These are phyloP conservation scores for Lachancea dasiensis DNA, from an alignment of 805 yeast species.

Conservation along the genomic window DNA sequence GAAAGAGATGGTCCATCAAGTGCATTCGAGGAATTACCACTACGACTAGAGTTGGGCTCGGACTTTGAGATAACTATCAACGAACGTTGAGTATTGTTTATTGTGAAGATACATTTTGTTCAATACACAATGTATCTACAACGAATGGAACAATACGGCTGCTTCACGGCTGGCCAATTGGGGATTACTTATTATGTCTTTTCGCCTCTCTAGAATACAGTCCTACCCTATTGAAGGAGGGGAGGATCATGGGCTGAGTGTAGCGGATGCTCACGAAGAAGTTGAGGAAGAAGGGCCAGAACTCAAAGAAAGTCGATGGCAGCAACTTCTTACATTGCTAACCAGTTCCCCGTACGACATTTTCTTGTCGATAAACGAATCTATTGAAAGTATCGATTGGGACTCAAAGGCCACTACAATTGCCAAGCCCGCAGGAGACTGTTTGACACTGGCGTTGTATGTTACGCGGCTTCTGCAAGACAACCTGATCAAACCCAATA, in stretches of 20 bases:
- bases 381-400: slow-evolving; percentile 27
- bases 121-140: neutral
- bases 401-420: slow-evolving; percentile 21
- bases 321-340: slow-evolving; percentile 8
- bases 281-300: slow-evolving; percentile 2
- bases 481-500: slow-evolving; percentile 25
- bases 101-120: too few species aligned
- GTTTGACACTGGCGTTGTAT: slow-evolving; percentile 18
- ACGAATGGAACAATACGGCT: neutral
- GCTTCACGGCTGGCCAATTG: too few species aligned
- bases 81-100: slow-evolving; percentile 7
- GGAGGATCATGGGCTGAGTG: neutral
- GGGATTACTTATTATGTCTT: slow-evolving; percentile 9
- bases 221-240: slow-evolving; percentile 9
- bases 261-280: neutral
- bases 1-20: slow-evolving; percentile 16
- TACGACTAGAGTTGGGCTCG: slow-evolving; percentile 9
- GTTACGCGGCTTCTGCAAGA: slow-evolving; percentile 26
- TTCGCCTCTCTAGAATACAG: slow-evolving; percentile 12
- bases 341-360: slow-evolving; percentile 23
- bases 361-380: slow-evolving; percentile 20
- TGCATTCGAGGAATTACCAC: neutral
- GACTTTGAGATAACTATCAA: slow-evolving; percentile 10
- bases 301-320: slow-evolving; percentile 3
- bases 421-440: slow-evolving; percentile 26